Evolutionary conservation across 179 eudicot genomes (phyloP).

Genomic region (Beta lomatogona): DNA sequence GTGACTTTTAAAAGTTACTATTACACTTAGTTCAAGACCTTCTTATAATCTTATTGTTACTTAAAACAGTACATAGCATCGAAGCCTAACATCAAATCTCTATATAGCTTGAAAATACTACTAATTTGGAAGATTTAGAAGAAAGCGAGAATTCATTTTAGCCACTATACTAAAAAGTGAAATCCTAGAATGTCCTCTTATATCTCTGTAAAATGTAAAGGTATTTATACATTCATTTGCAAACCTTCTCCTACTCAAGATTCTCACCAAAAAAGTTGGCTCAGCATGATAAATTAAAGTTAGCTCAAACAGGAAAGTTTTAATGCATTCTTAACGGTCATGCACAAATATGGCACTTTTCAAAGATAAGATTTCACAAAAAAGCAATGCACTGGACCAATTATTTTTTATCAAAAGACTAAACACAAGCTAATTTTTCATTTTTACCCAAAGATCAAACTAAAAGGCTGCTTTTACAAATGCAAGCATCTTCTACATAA

Average conservation of each 20-base stretch:
- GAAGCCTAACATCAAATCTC: no score
- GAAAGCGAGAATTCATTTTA: no score
- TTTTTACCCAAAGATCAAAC: neutral
- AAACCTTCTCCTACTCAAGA: neutral
- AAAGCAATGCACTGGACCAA: constrained; percentile 9
- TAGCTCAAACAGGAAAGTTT: neutral
- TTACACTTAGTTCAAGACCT: no score
- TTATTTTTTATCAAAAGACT: constrained; percentile 10
- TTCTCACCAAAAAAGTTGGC: neutral
- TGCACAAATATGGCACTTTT: constrained; percentile 9
- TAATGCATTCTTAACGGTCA: constrained; percentile 19
- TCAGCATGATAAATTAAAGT: neutral
- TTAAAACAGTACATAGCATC: no score
- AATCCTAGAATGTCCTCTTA: no score
- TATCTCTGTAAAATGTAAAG: no score
- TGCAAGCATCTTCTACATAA: neutral
- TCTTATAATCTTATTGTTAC: no score
- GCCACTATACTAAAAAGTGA: no score
- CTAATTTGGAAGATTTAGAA: no score
- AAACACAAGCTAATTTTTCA: neutral
- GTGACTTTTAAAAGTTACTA: no score
- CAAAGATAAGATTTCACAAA: neutral
- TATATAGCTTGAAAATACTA: no score
- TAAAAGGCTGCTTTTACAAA: neutral
- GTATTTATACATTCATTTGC: neutral